Base-by-base conservation (phyloP, 2,329 filamentous ascomycete genomes). In the Juglanconis juglandina region DNA sequence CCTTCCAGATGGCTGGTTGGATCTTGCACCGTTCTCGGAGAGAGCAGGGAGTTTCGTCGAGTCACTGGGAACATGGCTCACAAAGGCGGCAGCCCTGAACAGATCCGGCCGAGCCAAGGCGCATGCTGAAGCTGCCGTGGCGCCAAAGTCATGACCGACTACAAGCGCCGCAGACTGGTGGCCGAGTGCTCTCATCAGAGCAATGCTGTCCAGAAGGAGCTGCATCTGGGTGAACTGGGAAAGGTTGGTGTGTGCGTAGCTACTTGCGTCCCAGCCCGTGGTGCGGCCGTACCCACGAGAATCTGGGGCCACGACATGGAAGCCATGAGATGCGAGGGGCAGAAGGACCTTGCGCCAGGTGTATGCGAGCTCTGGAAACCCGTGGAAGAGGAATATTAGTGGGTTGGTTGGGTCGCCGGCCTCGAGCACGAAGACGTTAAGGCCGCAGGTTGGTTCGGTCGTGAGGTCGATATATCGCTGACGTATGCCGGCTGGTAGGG, bases 241-340 rank as follows among this genome's bases (percentile, higher is more conserved):
- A 2, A 86, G 76, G 67, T 90, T 87, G 17, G 84, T 81, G 35
- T 88, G 82, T 0, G 89, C 75, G 17, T 79, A 81, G 0, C 84
- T 84, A 58, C 84, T 74, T 2, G 79, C 78, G 67, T 87, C 81
- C 82, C 84, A 86, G 53, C 84, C 83, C 0, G 79, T 85, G 0
- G 87, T 90, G 33, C 86, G 80, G 10, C 87, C 87, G 64, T 88
- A 90, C 7, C 87, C 87, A 53, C 87, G 80, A 66, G 88, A 86
- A 66, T 91, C 87, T 41, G 84, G 83, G 1, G 87, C 87, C 2
- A 90, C 82, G 56, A 87, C 86, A 68, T 87, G 81, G 72, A 85
- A 90, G 34, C 87, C 87, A 5, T 79, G 76, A 0, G 73, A 71
- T 5, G 87, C 83, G n/a, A 91, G 75, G 0, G 75, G 69, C 6